Evolutionary conservation across 2,329 filamentous ascomycete genomes (phyloP).

Genomic region (Colletotrichum paranaense): DNA sequence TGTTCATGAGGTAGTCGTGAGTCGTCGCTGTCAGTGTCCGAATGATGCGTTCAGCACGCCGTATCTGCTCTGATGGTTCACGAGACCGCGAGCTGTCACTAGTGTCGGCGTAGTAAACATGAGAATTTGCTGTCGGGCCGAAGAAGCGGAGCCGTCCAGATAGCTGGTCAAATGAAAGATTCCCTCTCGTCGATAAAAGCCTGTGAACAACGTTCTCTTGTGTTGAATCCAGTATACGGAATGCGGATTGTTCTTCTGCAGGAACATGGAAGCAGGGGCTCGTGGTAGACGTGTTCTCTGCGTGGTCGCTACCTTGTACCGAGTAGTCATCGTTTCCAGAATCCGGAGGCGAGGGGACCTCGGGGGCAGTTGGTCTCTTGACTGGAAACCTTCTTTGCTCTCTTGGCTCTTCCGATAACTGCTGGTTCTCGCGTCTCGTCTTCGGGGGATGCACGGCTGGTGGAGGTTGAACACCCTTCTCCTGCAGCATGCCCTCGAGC

Average conservation of each 20-base stretch:
- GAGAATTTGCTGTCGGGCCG: slow-evolving; percentile 64
- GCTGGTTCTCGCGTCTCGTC: slow-evolving; percentile 53
- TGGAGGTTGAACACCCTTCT: slow-evolving; percentile 60
- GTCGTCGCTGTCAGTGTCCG: slow-evolving; percentile 56
- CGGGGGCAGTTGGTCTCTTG: slow-evolving; percentile 35
- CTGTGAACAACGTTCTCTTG: slow-evolving; percentile 61
- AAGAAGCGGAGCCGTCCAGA: slow-evolving; percentile 63
- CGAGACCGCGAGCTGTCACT: slow-evolving; percentile 47
- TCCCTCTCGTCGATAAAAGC: slow-evolving; percentile 60
- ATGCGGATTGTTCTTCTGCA: slow-evolving; percentile 45
- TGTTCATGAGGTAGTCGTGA: slow-evolving; percentile 62
- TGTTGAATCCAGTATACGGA: slow-evolving; percentile 51
- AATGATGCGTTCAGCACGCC: slow-evolving; percentile 60
- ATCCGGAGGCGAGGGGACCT: slow-evolving; percentile 45
- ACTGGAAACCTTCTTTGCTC: slow-evolving; percentile 15
- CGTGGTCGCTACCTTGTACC: slow-evolving; percentile 41
- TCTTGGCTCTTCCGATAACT: slow-evolving; percentile 37
- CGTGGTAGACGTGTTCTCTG: background rate
- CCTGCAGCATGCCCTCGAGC: slow-evolving; percentile 62
- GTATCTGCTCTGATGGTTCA: slow-evolving; percentile 55
- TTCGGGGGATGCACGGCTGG: slow-evolving; percentile 65
- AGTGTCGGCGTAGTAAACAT: slow-evolving; percentile 57
- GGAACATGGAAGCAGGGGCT: slow-evolving; percentile 39
- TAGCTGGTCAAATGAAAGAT: slow-evolving; percentile 62
- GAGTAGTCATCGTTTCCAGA: slow-evolving; percentile 47